Percentiles rank a stretch among this genome's conserved stretches.
These are phyloP conservation scores for Pyricularia grisea DNA, from an alignment of 2,329 filamentous ascomycete species.

Conservation along the genomic window DNA sequence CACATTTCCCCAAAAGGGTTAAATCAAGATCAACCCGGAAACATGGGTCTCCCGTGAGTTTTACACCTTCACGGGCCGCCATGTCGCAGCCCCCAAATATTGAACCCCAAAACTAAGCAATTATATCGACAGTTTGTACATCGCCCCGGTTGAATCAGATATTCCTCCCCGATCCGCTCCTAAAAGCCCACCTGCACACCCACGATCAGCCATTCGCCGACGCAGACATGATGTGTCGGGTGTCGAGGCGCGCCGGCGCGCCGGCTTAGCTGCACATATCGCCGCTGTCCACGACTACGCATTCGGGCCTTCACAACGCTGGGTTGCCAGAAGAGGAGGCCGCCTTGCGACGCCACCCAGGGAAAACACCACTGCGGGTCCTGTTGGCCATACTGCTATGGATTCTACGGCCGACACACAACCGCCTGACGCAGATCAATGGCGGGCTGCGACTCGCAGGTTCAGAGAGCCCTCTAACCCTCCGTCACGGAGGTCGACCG, in stretches of 20 bases:
- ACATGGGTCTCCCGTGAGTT: slow-evolving; percentile 10
- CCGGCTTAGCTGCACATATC: slow-evolving; percentile 7
- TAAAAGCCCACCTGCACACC: slow-evolving; percentile 10
- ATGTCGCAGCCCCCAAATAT: not conserved
- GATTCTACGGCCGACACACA: not conserved
- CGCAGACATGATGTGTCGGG: not conserved
- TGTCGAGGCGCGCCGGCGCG: slow-evolving; percentile 9
- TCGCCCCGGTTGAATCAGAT: slow-evolving; percentile 13
- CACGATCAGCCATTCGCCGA: slow-evolving; percentile 13
- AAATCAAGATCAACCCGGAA: not conserved
- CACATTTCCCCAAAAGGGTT: not conserved
- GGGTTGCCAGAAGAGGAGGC: not conserved
- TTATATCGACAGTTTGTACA: slow-evolving; percentile 10
- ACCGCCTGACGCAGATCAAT: not conserved
- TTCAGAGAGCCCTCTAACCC: slow-evolving; percentile 15
- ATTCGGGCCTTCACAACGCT: not conserved
- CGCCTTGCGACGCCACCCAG: not conserved
- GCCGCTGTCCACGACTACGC: not conserved
- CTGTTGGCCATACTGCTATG: not conserved
- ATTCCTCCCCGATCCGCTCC: slow-evolving; percentile 8
- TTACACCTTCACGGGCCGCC: not conserved
- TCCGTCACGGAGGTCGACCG: slow-evolving; percentile 5
- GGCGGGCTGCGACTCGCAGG: slow-evolving; percentile 22
- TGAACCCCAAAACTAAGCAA: not conserved
- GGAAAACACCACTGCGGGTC: not conserved